phyloP scores from a whole-genome alignment of 106 monocot species.

The Allium sativum region DNA sequence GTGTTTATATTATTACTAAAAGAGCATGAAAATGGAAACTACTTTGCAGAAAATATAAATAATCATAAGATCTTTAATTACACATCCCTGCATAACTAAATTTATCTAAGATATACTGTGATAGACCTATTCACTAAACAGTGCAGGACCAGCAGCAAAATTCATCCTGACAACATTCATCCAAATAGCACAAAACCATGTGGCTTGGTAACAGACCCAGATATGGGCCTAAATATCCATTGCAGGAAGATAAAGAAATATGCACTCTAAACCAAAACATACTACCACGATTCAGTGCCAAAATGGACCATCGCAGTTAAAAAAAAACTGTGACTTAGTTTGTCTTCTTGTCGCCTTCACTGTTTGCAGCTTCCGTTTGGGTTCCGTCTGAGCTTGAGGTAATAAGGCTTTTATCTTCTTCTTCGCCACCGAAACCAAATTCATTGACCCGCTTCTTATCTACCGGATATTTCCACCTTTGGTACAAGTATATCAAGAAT shows the following conservation, averaged over 20 bases:
- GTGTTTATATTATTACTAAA: not conserved
- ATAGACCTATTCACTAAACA: not conserved
- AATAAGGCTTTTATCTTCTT: conserved; percentile 25
- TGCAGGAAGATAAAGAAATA: not conserved
- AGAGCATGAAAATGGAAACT: no score
- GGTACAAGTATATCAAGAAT: conserved; percentile 89
- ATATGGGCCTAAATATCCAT: not conserved
- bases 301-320: not conserved
- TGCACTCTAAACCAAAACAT: not conserved
- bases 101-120: not conserved
- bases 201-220: not conserved
- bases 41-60: no score
- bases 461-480: conserved; percentile 92
- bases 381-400: conserved; percentile 11
- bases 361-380: conserved; percentile 17
- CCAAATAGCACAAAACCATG: conserved; percentile 6
- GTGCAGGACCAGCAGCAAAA: not conserved
- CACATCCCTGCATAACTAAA: conserved; percentile 2
- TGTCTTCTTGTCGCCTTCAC: conserved; percentile 59
- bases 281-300: conserved; percentile 1
- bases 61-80: not conserved
- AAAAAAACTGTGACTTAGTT: conserved; percentile 27
- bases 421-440: conserved; percentile 98
- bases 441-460: conserved; percentile 84
- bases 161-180: conserved; percentile 5